phyloP scores from a whole-genome alignment of 2,329 filamentous ascomycete species.

The Aspergillus novofumigatus region DNA sequence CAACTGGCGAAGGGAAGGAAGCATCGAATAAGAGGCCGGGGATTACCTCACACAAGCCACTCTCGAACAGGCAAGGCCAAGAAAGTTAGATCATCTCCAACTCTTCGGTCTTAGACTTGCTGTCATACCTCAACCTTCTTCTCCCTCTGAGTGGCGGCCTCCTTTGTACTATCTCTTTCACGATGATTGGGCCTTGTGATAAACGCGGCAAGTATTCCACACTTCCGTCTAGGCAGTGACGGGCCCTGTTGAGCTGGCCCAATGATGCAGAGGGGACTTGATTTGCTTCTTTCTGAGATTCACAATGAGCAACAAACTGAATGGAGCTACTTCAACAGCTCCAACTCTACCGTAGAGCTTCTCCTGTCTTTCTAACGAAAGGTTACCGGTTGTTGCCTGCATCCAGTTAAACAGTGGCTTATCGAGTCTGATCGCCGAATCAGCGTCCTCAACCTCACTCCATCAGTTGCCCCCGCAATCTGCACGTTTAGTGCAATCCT shows the following conservation, averaged over 20 bases:
- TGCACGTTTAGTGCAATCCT: conserved; percentile 15
- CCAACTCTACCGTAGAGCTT: background rate
- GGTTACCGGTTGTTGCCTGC: conserved; percentile 4
- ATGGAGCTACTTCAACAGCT: background rate
- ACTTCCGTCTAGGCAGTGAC: background rate
- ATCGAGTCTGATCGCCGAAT: conserved; percentile 17
- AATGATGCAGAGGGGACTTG: background rate
- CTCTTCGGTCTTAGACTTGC: background rate
- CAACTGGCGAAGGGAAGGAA: background rate
- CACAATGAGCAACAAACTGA: background rate
- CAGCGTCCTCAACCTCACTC: conserved; percentile 17
- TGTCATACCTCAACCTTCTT: conserved; percentile 3
- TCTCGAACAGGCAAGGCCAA: background rate
- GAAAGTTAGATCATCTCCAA: background rate
- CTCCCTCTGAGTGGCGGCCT: conserved; percentile 4
- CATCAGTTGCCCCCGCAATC: conserved; percentile 23
- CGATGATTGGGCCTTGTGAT: background rate
- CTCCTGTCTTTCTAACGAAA: conserved; percentile 7
- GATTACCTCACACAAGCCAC: conserved; percentile 4
- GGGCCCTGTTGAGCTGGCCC: background rate
- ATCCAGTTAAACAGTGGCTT: background rate
- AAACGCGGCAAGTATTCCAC: background rate
- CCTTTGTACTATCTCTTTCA: conserved; percentile 1
- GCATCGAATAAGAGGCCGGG: conserved; percentile 3
- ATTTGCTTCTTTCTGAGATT: background rate